Percentiles rank a stretch among this genome's conserved stretches.
These are phyloP conservation scores for Saturnispora galanensis DNA, from an alignment of 805 yeast species.

Conservation along the genomic window DNA sequence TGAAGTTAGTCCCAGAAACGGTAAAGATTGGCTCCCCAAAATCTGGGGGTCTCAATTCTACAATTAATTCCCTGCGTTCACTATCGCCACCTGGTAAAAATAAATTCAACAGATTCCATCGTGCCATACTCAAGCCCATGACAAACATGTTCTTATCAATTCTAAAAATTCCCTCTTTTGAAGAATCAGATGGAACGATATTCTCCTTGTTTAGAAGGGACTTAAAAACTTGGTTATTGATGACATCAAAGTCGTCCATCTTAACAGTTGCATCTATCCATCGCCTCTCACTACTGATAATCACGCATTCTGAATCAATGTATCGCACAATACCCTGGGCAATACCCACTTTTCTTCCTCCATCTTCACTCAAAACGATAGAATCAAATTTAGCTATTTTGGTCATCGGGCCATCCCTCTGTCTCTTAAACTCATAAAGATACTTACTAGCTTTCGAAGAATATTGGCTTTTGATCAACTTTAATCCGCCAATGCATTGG, in stretches of 20 bases:
- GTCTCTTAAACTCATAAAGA: constrained; percentile 42
- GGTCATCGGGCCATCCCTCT: constrained; percentile 21
- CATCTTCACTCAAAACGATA: constrained; percentile 64
- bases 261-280: constrained; percentile 33
- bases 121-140: constrained; percentile 63
- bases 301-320: constrained; percentile 34
- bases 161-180: constrained; percentile 34
- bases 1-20: constrained; percentile 29
- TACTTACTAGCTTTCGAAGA: constrained; percentile 20
- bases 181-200: background rate
- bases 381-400: constrained; percentile 53
- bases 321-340: constrained; percentile 49
- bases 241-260: constrained; percentile 32
- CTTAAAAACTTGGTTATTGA: constrained; percentile 40
- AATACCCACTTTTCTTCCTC: constrained; percentile 52
- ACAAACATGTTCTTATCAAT: constrained; percentile 75
- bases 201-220: constrained; percentile 30
- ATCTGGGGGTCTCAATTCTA: constrained; percentile 42
- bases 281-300: constrained; percentile 44
- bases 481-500: constrained; percentile 43
- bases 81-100: constrained; percentile 42
- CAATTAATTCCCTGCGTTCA: constrained; percentile 37
- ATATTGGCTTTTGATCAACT: constrained; percentile 26
- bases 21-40: constrained; percentile 24
- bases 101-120: constrained; percentile 65